phyloP scores from a whole-genome alignment of 2,329 filamentous ascomycete species.

The Emericellopsis atlantica region DNA sequence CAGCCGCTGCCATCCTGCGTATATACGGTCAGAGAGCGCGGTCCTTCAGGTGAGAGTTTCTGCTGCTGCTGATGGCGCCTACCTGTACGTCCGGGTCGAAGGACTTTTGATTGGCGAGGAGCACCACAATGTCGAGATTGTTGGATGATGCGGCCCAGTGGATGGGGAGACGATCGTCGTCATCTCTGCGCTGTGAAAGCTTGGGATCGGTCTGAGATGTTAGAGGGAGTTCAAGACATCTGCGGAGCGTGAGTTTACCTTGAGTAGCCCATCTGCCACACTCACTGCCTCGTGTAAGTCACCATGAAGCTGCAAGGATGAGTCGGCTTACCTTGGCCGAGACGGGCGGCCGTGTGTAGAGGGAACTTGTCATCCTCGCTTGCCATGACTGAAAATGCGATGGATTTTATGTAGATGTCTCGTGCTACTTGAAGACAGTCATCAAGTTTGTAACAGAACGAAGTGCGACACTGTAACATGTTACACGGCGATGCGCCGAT shows the following conservation, averaged over 20 bases:
- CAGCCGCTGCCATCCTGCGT: conserved; percentile 62
- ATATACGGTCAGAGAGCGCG: not conserved
- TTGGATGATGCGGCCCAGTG: conserved; percentile 93
- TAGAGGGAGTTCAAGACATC: not conserved
- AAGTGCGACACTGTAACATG: too few relatives aligned
- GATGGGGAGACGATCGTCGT: conserved; percentile 78
- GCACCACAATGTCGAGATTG: conserved; percentile 57
- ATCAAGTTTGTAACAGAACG: too few relatives aligned
- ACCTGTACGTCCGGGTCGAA: conserved; percentile 82
- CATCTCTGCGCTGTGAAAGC: conserved; percentile 59
- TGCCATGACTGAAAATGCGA: conserved; percentile 8
- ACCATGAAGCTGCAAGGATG: too few relatives aligned
- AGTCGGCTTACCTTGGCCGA: conserved; percentile 58
- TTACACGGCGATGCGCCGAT: not conserved
- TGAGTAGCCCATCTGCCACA: conserved; percentile 5
- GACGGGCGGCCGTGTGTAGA: conserved; percentile 76
- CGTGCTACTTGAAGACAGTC: too few relatives aligned
- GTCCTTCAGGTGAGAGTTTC: not conserved
- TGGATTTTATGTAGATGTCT: too few relatives aligned
- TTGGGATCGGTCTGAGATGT: conserved; percentile 61
- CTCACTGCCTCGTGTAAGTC: not conserved
- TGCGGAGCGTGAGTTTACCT: not conserved
- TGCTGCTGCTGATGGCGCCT: conserved; percentile 3
- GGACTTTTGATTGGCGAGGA: conserved; percentile 55
- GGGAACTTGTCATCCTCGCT: conserved; percentile 52